These are phyloP conservation scores for Onygena corvina DNA, from an alignment of 2,329 filamentous ascomycete species.

Conservation along the genomic window DNA sequence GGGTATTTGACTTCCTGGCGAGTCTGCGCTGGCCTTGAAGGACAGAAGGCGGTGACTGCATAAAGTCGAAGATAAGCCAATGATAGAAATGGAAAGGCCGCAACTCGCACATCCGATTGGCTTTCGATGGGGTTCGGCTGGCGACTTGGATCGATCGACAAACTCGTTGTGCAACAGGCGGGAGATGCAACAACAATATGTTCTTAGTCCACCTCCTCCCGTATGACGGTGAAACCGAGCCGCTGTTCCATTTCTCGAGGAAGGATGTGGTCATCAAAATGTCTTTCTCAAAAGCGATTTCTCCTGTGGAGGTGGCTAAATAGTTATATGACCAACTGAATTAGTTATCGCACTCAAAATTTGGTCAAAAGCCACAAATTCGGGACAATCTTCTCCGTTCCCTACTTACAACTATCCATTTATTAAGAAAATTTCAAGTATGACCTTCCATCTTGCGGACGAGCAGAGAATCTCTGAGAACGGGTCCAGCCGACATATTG, in stretches of 20 bases:
- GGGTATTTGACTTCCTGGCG: neutral
- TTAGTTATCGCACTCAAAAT: no score
- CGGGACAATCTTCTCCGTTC: neutral
- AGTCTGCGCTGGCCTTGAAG: neutral
- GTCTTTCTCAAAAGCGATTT: no score
- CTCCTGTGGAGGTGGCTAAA: no score
- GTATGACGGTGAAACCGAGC: neutral
- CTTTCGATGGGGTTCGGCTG: neutral
- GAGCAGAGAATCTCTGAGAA: no score
- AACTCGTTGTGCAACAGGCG: neutral
- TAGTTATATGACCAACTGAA: no score
- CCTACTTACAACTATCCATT: no score
- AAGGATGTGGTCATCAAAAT: neutral
- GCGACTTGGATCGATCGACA: neutral
- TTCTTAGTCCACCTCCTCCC: neutral
- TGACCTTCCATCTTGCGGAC: no score
- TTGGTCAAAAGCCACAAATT: neutral
- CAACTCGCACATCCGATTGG: neutral
- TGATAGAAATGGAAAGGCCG: neutral
- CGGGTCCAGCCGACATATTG: no score
- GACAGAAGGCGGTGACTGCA: neutral
- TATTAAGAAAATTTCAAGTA: no score
- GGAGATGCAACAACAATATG: conserved; percentile 1
- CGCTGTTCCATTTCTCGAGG: neutral
- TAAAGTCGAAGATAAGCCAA: neutral